Evolutionary conservation across 2,329 filamentous ascomycete genomes (phyloP), one percentile per base, ranked within the genome.

Genomic region (Fusarium sp.): DNA sequence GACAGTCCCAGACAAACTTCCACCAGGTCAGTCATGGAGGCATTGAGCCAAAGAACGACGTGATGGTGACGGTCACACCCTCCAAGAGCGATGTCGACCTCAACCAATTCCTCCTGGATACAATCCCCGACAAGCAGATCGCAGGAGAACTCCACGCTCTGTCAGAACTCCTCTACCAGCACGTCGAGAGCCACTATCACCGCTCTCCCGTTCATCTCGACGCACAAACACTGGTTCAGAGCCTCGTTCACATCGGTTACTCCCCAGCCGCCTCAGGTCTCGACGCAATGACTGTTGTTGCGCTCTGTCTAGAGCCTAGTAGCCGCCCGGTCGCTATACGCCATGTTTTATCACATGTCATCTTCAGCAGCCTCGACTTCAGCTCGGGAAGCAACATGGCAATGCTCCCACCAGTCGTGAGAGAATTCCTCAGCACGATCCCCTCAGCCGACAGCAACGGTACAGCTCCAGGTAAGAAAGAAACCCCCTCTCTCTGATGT

Each of bases 121-220:
- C 81, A 2, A 81, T 75, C 1, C 79, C 84, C 0, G 84, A 86
- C 65, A 76, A 79, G n/a, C 79, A 82, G 3, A 80, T 86, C 10
- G 68, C 71, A 5, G 50, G 68, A 5, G 83, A 84, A 52, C 67
- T 85, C 7, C 70, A 77, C 5, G 77, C 82, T 1, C 65, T 86
- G 4, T 77, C 78, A 2, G 75, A 80, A 6, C 79, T 85, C 6
- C 80, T 86, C 12, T 78, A 81, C 32, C 79, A 83, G 40, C 85
- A 87, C 68, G 81, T 85, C 43, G 80, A 85, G 63, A 81, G 77
- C 61, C 73, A 85, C 59, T 86, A 86, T 59, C 82, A 84, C 63
- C 54, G 71, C 0, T 68, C 79, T 0, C 76, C 77, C 1, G 66
- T 82, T 5, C 66, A 75, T 1, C 45, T 54, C 6, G 74, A 72